Conservation (phyloP, 2,329 filamentous ascomycete species). For the Decorospora gaudefroyi region DNA sequence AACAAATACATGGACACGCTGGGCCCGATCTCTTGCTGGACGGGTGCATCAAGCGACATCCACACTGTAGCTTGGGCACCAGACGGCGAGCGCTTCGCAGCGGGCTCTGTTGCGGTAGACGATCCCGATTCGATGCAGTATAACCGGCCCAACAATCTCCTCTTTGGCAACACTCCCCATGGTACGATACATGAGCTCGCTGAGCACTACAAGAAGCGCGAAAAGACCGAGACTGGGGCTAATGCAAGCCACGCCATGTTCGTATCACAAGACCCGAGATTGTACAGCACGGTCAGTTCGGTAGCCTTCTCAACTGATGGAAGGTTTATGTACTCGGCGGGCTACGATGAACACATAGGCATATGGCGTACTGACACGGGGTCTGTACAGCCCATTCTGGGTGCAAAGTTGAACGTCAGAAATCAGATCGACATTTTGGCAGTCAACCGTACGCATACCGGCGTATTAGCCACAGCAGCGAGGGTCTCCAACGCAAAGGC, state of each 20-base stretch:
- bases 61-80: conserved; percentile 61
- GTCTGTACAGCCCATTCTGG: conserved; percentile 27
- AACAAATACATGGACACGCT: conserved; percentile 49
- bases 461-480: conserved; percentile 57
- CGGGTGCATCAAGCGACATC: conserved; percentile 63
- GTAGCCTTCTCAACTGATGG: conserved; percentile 58
- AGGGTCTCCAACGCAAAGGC: conserved; percentile 41
- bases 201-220: conserved; percentile 56
- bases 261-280: conserved; percentile 55
- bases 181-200: conserved; percentile 57
- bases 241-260: conserved; percentile 55
- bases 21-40: conserved; percentile 55
- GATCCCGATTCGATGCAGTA: conserved; percentile 64
- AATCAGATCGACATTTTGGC: conserved; percentile 59
- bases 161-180: conserved; percentile 55
- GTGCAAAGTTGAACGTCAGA: conserved; percentile 48
- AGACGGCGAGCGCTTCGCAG: conserved; percentile 59
- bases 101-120: conserved; percentile 60
- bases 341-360: conserved; percentile 58
- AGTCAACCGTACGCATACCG: conserved; percentile 39
- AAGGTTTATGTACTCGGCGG: conserved; percentile 57
- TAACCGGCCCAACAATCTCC: conserved; percentile 61
- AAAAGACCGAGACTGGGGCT: conserved; percentile 44
- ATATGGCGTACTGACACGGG: conserved; percentile 46
- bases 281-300: conserved; percentile 62